Evolutionary conservation across 345 rosid species (phyloP), one percentile per base, ranked within the genome.

Genomic region (Zanthoxylum bungeanum): DNA sequence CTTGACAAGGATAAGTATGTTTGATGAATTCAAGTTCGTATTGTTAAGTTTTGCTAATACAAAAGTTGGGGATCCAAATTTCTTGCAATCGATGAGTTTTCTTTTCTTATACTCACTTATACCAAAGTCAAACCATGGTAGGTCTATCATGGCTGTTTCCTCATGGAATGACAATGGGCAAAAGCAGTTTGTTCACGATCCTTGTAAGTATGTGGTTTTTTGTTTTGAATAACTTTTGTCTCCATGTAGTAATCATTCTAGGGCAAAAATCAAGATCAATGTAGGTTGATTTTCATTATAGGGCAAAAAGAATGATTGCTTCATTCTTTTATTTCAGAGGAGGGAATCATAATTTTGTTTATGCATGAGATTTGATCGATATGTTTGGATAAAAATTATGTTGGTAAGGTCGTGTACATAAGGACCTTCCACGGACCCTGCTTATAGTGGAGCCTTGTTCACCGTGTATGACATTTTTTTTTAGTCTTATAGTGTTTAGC

Each of bases 161-260:
- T 96, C 99, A 28, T 96, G 99, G 99, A 96, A 96, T 93, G 99
- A 96, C 87, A 96, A 96, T 81, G 99, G 99, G 36, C 99, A 86
- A 83, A 93, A 83, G 85, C 98, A 92, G 77, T 96, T 93, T 75
- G 99, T 96, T 74, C 88, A 93, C 69, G 97, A 96, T 78, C 94
- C 97, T 55, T 80, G 96, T 93, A 83, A 88, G 94, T n/a, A n/a
- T n/a, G n/a, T n/a, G n/a, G n/a, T 80, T 65, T 56, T 59, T 59
- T 42, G 0, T 42, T 69, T 67, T 4, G n/a, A n/a, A n/a, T n/a
- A 19, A 60, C 65, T 22, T 46, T 56, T 59, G 33, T 53, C 75
- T 49, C 27, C 24, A 37, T 63, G 19, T 6, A 10, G 60, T 49
- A 61, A 34, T 51, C 42, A 39, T 58, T 14, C 7, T 24, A 37